phyloP scores from a whole-genome alignment of 1,284 basidiomycete genomes.

The Chalciporus sp. region DNA sequence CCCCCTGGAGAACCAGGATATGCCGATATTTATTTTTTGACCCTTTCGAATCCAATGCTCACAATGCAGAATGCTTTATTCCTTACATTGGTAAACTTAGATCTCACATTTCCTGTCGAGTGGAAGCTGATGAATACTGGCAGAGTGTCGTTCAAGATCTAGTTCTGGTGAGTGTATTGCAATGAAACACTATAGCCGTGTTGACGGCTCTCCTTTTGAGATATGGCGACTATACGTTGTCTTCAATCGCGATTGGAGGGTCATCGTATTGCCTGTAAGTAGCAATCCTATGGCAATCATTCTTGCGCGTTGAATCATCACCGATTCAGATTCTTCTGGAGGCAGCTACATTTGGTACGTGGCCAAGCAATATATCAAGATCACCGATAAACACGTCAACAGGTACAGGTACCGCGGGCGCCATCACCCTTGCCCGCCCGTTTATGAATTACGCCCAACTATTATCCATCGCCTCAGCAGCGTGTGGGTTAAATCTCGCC shows the following conservation, averaged over 20 bases:
- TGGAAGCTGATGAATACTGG: neutral
- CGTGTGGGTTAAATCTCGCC: neutral
- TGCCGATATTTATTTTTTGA: conserved; percentile 4
- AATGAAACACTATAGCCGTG: neutral
- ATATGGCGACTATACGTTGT: conserved; percentile 3
- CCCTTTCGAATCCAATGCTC: too few relatives aligned
- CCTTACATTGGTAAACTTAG: neutral
- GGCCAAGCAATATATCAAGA: neutral
- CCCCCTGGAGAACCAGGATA: neutral
- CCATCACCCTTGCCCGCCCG: too few relatives aligned
- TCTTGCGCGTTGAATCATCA: neutral
- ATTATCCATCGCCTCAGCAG: neutral
- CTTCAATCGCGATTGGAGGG: neutral
- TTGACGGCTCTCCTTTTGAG: neutral
- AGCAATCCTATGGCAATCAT: neutral
- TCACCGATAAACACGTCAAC: neutral
- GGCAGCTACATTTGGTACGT: neutral
- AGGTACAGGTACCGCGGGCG: neutral
- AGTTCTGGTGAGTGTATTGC: neutral
- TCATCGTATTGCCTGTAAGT: neutral
- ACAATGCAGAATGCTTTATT: neutral
- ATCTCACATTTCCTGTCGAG: neutral
- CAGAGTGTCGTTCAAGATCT: neutral
- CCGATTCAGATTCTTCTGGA: neutral
- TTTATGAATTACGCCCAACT: neutral